Base-by-base conservation (phyloP, 2,329 filamentous ascomycete genomes). In the Fusarium sambucinum region DNA sequence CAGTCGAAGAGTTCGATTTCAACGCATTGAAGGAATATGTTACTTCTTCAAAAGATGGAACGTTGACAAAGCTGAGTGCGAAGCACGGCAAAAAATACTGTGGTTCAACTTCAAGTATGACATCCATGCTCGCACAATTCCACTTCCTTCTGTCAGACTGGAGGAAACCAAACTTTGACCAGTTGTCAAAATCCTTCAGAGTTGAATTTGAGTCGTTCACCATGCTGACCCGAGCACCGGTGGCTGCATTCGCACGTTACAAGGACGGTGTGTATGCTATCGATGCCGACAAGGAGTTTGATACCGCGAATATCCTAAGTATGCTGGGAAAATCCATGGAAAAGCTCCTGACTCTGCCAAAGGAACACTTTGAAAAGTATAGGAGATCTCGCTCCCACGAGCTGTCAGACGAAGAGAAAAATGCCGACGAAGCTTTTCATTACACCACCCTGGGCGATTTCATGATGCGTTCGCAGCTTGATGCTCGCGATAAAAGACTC, bases 41-140 rank as follows among this genome's bases (percentile, higher is more conserved):
- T 68, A 97, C 94, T 0, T 97, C 96, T 1, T 98, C 95, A 12
- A 90, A 92, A 76, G 96, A 99, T 76, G 79, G 81, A 8, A 88
- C 85, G 6, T 84, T 99, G 14, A 85, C 90, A n/a, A 77, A 84
- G 2, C 86, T 96, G 41, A 92, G 93, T 3, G 83, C 84, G 50
- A 79, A 88, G 55, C 80, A 92, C 63, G 81, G 84, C 14, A 93
- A 90, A 77, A 96, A 92, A 75, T 99, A 96, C 76, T 90, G 94
- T 13, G 96, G 96, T 12, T 99, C 96, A 14, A 98, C 96, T 1
- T 99, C 96, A 3, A 98, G 95, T 80, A 97, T 97, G 94, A 97
- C 95, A 2, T 84, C 90, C 4, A 89, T 92, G 51, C 84, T 99
- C 44, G 87, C 91, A 3, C 96, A 99, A 74, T 97, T 99, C 75